These are phyloP conservation scores for Coelastrella sp. DNA, from an alignment of 139 green algal species.

Conservation along the genomic window DNA sequence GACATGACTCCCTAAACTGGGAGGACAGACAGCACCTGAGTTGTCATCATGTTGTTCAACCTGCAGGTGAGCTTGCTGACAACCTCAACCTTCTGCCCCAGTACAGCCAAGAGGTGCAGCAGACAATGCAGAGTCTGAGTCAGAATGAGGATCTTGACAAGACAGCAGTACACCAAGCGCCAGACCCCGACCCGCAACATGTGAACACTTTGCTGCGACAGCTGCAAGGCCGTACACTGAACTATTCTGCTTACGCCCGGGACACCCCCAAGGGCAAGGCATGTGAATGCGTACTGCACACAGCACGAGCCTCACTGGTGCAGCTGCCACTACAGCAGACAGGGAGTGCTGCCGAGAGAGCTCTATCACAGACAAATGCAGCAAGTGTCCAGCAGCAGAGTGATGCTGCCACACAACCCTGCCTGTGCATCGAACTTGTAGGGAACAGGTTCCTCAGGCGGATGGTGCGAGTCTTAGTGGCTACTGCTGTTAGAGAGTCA, in stretches of 20 bases:
- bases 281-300: slow-evolving; percentile 51
- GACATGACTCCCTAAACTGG: too few species aligned
- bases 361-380: neutral
- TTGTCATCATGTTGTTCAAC: too few species aligned
- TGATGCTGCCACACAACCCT: neutral
- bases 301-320: slow-evolving; percentile 34
- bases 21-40: too few species aligned
- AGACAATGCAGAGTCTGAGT: too few species aligned
- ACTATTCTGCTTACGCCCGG: slow-evolving; percentile 58
- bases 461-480: slow-evolving; percentile 62
- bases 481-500: slow-evolving; percentile 18
- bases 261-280: slow-evolving; percentile 56
- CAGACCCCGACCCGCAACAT: slow-evolving; percentile 33
- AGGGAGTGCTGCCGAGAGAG: too few species aligned
- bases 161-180: neutral
- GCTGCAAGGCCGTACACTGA: slow-evolving; percentile 51
- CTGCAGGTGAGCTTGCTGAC: too few species aligned
- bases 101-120: slow-evolving; percentile 12
- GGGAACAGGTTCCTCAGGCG: slow-evolving; percentile 63
- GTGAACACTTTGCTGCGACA: slow-evolving; percentile 52
- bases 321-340: slow-evolving; percentile 14
- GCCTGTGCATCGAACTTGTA: slow-evolving; percentile 62
- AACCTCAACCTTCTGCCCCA: slow-evolving; percentile 12
- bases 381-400: neutral
- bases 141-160: neutral